These are phyloP conservation scores for Boletus sp. DNA, from an alignment of 768 basidiomycete species.

Conservation along the genomic window DNA sequence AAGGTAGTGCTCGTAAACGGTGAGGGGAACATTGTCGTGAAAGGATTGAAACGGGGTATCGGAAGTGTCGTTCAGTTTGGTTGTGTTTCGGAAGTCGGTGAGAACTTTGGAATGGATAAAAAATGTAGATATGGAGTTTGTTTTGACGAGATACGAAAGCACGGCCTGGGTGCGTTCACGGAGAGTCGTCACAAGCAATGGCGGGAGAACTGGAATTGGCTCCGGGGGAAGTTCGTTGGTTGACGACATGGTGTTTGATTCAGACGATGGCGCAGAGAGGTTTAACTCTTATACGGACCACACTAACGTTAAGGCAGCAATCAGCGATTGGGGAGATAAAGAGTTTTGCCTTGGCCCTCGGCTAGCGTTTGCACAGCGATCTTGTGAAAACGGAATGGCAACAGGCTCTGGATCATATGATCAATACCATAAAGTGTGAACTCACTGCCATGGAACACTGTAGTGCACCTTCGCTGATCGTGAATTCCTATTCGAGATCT, in stretches of 20 bases:
- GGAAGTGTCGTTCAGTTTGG: neutral
- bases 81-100: constrained; percentile 11
- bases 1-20: constrained; percentile 16
- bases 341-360: too few relatives aligned
- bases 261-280: neutral
- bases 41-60: constrained; percentile 7
- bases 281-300: neutral
- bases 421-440: too few relatives aligned
- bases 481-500: too few relatives aligned
- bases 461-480: too few relatives aligned
- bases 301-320: neutral
- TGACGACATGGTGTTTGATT: constrained; percentile 7
- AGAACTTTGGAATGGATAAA: constrained; percentile 17
- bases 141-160: constrained; percentile 23
- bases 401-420: too few relatives aligned
- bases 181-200: constrained; percentile 14
- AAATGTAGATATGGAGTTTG: constrained; percentile 18
- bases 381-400: too few relatives aligned
- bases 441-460: too few relatives aligned
- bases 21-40: constrained; percentile 16
- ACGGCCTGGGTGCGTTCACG: constrained; percentile 20
- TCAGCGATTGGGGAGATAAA: too few relatives aligned
- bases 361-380: too few relatives aligned
- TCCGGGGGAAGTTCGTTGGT: constrained; percentile 12
- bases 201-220: constrained; percentile 14